Evolutionary conservation across 345 rosid genomes (phyloP).

Genomic region (Sonneratia alba): DNA sequence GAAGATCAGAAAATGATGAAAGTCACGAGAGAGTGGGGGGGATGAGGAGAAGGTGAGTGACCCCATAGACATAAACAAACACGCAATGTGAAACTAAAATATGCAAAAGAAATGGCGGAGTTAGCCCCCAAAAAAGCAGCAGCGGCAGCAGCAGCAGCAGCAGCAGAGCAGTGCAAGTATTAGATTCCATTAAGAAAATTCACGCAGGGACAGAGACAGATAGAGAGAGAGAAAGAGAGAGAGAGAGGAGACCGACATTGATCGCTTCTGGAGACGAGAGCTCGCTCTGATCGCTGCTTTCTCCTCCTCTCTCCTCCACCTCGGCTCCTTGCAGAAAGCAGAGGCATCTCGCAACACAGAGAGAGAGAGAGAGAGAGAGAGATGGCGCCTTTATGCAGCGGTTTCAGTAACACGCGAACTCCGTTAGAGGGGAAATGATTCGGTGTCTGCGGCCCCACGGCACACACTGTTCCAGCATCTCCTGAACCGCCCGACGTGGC

Average conservation of each 20-base stretch:
- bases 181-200: too few relatives aligned
- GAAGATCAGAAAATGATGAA: neutral
- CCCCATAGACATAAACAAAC: neutral
- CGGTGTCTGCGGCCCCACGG: conserved; percentile 9
- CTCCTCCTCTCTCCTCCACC: neutral
- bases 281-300: too few relatives aligned
- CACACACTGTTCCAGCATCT: too few relatives aligned
- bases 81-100: neutral
- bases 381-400: conserved; percentile 12
- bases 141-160: too few relatives aligned
- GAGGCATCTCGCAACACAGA: neutral
- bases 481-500: too few relatives aligned
- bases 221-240: conserved; percentile 3
- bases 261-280: conserved; percentile 10
- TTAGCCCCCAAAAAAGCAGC: too few relatives aligned
- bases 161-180: too few relatives aligned
- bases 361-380: neutral
- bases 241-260: conserved; percentile 25
- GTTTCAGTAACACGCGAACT: conserved; percentile 36
- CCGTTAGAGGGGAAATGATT: conserved; percentile 22
- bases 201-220: too few relatives aligned
- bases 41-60: neutral
- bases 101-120: conserved; percentile 1
- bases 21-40: too few relatives aligned
- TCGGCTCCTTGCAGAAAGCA: neutral